Percentiles rank a stretch among this genome's conserved stretches.
phyloP scores from a whole-genome alignment of 345 rosid species.

The Physaria fendleri region DNA sequence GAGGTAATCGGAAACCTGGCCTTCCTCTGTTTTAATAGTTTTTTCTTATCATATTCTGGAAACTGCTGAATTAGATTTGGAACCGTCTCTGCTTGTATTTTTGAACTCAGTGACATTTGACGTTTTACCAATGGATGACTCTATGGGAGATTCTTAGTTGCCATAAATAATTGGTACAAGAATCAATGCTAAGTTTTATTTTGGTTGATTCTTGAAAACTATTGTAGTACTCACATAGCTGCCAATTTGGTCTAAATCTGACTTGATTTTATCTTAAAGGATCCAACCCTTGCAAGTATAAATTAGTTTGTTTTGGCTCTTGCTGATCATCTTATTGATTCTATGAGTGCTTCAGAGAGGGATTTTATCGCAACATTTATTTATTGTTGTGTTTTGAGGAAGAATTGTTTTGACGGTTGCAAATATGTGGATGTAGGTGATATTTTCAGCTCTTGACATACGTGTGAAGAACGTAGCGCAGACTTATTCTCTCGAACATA shows the following conservation, averaged over 20 bases:
- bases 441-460: conserved; percentile 91
- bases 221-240: neutral
- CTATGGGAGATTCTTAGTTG: neutral
- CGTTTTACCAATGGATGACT: neutral
- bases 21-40: neutral
- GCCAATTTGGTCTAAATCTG: neutral
- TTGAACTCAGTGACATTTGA: conserved; percentile 4
- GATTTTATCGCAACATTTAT: neutral
- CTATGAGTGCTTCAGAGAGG: conserved; percentile 5
- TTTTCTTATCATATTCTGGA: neutral
- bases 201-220: neutral
- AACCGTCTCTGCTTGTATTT: neutral
- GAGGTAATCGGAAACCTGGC: conserved; percentile 43
- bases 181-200: neutral
- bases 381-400: conserved; percentile 6
- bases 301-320: neutral
- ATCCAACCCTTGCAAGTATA: neutral
- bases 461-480: conserved; percentile 96
- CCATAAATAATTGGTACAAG: neutral
- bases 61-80: neutral
- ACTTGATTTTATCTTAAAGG: neutral
- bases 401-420: neutral
- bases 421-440: conserved; percentile 50
- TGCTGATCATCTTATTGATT: conserved; percentile 1
- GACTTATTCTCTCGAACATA: conserved; percentile 89